Evolutionary conservation across 2,329 filamentous ascomycete species (phyloP), one percentile per base, ranked within the genome.

Genomic region (Aspergillus melleus): DNA sequence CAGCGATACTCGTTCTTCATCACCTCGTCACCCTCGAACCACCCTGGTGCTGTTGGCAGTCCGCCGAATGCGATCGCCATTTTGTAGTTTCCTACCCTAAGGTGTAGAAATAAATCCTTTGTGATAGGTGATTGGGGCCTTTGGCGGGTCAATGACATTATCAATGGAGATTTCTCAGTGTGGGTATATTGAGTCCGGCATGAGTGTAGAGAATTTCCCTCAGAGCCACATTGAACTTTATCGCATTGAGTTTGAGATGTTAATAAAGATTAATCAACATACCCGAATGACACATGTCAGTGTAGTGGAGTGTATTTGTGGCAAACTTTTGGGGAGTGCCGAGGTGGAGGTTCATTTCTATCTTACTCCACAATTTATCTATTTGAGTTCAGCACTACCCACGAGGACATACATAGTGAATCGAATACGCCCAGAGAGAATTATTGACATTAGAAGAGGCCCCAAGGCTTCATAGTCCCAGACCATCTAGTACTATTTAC

Each of bases 1-100:
- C 62, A 68, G n/a, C 64, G 77, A 50, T 81, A 77, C 67, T 74
- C 69, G 1, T 82, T 82, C 64, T 72, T 82, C 53, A 64, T 82
- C 32, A 77, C 79, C 5, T 78, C 74, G 57, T 68, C 68, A 32
- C 79, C 79, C 8, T 61, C 82, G 62, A 80, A 81, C 63, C 72
- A 79, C 1, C 72, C 73, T 2, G 78, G 79, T 1, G 70, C 67
- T 6, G 66, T 77, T 6, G 72, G 68, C 1, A 71, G 67, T 55
- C 74, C 75, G 22, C 69, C 75, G 2, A 71, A 72, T 61, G 70
- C 65, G 3, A 32, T 71, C 51, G 68, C 69, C 4, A 63, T 72
- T 39, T 52, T 70, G 24, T 70, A 52, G 26, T 20, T 20, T n/a
- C 4, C 0, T n/a, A 42, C 16, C 5, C 36, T 2, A 9, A 9